Evolutionary conservation across 495 filamentous ascomycete genomes (phyloP).

Genomic region (Penicillium ochrochloron): DNA sequence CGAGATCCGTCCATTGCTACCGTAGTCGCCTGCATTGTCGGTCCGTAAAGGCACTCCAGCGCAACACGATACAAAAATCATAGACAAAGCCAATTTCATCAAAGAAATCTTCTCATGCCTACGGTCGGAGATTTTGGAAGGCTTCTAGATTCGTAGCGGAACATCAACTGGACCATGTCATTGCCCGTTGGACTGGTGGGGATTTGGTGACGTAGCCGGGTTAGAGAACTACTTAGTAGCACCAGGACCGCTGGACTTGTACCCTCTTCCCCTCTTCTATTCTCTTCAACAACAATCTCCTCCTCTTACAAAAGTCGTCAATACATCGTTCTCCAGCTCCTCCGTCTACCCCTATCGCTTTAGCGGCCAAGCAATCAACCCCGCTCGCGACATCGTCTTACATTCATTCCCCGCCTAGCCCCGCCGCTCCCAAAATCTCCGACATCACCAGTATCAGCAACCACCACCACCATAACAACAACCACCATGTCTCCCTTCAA

Average conservation of each 20-base stretch:
- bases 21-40: not conserved
- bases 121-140: not conserved
- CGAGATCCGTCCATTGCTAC: too few species aligned
- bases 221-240: not conserved
- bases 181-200: conserved; percentile 1
- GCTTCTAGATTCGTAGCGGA: not conserved
- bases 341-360: not conserved
- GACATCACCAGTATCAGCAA: not conserved
- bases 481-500: conserved; percentile 41
- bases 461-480: not conserved
- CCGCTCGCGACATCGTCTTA: not conserved
- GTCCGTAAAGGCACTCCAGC: not conserved
- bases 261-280: not conserved
- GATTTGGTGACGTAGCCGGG: conserved; percentile 10
- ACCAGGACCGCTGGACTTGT: not conserved
- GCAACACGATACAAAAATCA: not conserved
- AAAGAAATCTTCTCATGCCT: not conserved
- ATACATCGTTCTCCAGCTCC: not conserved
- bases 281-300: not conserved
- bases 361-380: not conserved
- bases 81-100: not conserved
- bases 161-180: not conserved
- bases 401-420: not conserved
- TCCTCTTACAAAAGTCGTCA: not conserved
- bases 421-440: not conserved